phyloP scores from a whole-genome alignment of 352 stramenopile genomes.

The Globisporangium apiculatum region DNA sequence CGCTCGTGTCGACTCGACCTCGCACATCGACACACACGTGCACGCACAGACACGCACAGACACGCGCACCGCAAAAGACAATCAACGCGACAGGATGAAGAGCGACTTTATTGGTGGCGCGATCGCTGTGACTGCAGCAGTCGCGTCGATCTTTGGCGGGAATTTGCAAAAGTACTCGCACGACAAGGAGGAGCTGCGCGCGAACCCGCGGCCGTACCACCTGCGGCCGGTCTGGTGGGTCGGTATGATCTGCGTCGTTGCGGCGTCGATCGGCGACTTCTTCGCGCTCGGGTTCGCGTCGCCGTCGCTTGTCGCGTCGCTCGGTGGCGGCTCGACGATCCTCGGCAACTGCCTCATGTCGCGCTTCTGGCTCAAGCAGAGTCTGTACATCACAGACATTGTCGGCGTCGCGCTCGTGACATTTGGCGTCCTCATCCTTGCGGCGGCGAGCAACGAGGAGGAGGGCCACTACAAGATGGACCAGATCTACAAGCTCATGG shows the following conservation, averaged over 20 bases:
- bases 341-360: conserved; percentile 81
- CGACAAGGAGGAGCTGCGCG: conserved; percentile 71
- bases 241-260: conserved; percentile 81
- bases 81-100: conserved; percentile 27
- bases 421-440: conserved; percentile 73
- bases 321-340: conserved; percentile 78
- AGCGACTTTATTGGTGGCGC: conserved; percentile 70
- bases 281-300: conserved; percentile 80
- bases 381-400: conserved; percentile 80
- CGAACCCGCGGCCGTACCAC: conserved; percentile 69
- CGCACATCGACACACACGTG: background rate
- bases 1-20: conserved; percentile 2
- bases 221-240: conserved; percentile 84
- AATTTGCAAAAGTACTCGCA: conserved; percentile 91
- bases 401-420: conserved; percentile 69
- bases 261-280: conserved; percentile 80
- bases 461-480: conserved; percentile 81
- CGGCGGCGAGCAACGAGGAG: conserved; percentile 59
- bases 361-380: conserved; percentile 85
- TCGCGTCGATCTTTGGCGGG: conserved; percentile 87
- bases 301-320: conserved; percentile 79
- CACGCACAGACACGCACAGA: background rate
- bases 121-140: conserved; percentile 65
- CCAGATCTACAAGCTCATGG: conserved; percentile 80
- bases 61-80: background rate